Evolutionary conservation across 306 rosid genomes (phyloP).

Genomic region (Quercus aquifolioides): DNA sequence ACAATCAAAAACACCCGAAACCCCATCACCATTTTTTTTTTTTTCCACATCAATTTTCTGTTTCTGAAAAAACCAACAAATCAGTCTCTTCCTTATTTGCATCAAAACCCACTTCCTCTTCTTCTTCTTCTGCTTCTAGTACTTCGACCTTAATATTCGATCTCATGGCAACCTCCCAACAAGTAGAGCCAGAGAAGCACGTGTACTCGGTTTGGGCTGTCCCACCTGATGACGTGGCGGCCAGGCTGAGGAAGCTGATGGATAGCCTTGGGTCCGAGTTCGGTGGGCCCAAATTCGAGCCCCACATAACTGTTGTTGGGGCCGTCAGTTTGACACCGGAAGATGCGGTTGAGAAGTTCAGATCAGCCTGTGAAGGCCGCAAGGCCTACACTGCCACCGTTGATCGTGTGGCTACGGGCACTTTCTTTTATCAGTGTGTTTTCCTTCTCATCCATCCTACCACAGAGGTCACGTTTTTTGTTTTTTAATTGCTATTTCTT

Average conservation of each 20-base stretch:
- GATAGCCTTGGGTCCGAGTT: slow-evolving; percentile 59
- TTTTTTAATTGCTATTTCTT: too few species aligned
- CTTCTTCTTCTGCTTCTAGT: too few species aligned
- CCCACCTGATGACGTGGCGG: slow-evolving; percentile 61
- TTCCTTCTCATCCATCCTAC: slow-evolving; percentile 73
- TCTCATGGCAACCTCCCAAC: slow-evolving; percentile 31
- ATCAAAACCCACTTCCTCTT: not conserved
- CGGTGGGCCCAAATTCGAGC: slow-evolving; percentile 73
- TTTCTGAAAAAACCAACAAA: too few species aligned
- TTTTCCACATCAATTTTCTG: too few species aligned
- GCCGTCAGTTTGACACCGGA: slow-evolving; percentile 51
- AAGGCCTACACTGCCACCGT: slow-evolving; percentile 55
- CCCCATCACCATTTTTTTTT: too few species aligned
- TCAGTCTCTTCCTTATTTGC: not conserved
- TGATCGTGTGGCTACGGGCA: slow-evolving; percentile 61
- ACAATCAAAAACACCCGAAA: too few species aligned
- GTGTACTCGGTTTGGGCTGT: slow-evolving; percentile 85
- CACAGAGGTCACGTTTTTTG: slow-evolving; percentile 31
- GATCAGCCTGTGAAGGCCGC: slow-evolving; percentile 47
- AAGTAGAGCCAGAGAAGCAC: slow-evolving; percentile 9
- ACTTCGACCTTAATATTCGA: too few species aligned
- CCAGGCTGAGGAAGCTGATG: slow-evolving; percentile 54
- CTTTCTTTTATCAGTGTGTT: slow-evolving; percentile 76
- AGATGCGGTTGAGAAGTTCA: slow-evolving; percentile 60
- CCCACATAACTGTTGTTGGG: slow-evolving; percentile 87